Evolutionary conservation across 2,329 filamentous ascomycete species (phyloP), one percentile per base, ranked within the genome.

Genomic region (Xylariales sp.): DNA sequence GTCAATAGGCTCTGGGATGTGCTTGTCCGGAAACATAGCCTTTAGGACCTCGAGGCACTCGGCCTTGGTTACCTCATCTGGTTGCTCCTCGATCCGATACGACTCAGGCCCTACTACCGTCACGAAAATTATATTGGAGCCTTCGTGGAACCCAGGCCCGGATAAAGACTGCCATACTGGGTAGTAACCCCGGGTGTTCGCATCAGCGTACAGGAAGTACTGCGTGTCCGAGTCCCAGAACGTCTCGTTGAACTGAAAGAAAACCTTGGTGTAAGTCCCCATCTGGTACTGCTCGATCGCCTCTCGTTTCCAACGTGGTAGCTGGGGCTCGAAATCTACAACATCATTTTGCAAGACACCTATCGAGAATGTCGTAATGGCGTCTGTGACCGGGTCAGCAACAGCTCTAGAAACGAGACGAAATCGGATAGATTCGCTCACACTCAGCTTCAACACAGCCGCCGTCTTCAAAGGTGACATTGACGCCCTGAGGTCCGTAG

Each of bases 201-300:
- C 77, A 30, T 83, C 83, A 0, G 83, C 83, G 61, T 84, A 84
- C 0, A 85, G 74, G 65, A 84, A 81, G 70, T 77, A 85, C 70
- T 85, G 77, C 0, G 76, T 80, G 16, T 82, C 78, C 0, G 78
- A 74, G 72, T 80, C 83, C 90, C 90, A 92, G 78, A 92, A 93
- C 0, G 87, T 86, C 62, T 89, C 81, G 67, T 89, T 82, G 78
- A 92, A 92, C 69, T 91, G 90, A 67, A 90, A 80, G 78, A 92
- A 92, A 68, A 92, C 87, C 75, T 93, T 93, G 59, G 89, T 92
- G 78, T 92, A 93, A 0, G 89, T 91, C 6, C 87, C 90, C 86
- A 92, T 91, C 68, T 83, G 81, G 75, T 91, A 91, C 45, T 85
- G 87, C 3, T 86, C 83, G 59, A 92, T 90, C 0, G 88, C 86